Conservation (phyloP, 2,329 filamentous ascomycete species). For the Ambrosiella beaveri region DNA sequence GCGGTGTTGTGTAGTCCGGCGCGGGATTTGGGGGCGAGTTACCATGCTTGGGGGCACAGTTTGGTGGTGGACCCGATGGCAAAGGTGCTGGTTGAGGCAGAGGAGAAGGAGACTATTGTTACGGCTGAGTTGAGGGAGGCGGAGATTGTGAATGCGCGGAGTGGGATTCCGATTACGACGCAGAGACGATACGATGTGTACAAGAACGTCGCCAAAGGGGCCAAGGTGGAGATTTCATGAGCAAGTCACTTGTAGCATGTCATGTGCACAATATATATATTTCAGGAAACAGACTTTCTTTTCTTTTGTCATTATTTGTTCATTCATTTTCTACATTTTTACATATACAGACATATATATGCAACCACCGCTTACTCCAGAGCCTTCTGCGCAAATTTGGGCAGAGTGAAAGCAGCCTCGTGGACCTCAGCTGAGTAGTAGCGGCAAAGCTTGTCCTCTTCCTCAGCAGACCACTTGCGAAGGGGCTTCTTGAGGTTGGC, state of each 20-base stretch:
- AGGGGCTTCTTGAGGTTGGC: slow-evolving; percentile 74
- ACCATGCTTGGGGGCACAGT: slow-evolving; percentile 86
- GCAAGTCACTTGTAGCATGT: not conserved
- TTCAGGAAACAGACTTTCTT: not conserved
- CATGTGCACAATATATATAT: not conserved
- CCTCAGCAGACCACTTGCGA: slow-evolving; percentile 63
- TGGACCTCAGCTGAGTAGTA: slow-evolving; percentile 98
- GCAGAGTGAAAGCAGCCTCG: slow-evolving; percentile 82
- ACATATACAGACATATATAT: not conserved
- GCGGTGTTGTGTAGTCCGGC: slow-evolving; percentile 87
- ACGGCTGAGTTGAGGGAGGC: slow-evolving; percentile 52
- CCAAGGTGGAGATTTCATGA: slow-evolving; percentile 10
- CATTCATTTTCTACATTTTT: not conserved
- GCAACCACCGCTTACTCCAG: slow-evolving; percentile 30
- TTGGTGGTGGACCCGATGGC: slow-evolving; percentile 80
- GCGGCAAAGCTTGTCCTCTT: slow-evolving; percentile 81
- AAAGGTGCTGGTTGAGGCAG: slow-evolving; percentile 59
- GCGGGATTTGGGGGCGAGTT: slow-evolving; percentile 56
- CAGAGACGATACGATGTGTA: slow-evolving; percentile 94
- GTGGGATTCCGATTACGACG: slow-evolving; percentile 63
- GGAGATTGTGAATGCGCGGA: slow-evolving; percentile 57
- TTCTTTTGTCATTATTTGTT: not conserved
- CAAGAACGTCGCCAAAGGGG: slow-evolving; percentile 46
- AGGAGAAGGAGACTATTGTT: slow-evolving; percentile 60
- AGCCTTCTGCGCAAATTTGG: slow-evolving; percentile 77